Percentiles rank a stretch among this genome's conserved stretches.
Evolutionary conservation across 495 filamentous ascomycete genomes (phyloP).

Genomic region (Ascobolus immersus): DNA sequence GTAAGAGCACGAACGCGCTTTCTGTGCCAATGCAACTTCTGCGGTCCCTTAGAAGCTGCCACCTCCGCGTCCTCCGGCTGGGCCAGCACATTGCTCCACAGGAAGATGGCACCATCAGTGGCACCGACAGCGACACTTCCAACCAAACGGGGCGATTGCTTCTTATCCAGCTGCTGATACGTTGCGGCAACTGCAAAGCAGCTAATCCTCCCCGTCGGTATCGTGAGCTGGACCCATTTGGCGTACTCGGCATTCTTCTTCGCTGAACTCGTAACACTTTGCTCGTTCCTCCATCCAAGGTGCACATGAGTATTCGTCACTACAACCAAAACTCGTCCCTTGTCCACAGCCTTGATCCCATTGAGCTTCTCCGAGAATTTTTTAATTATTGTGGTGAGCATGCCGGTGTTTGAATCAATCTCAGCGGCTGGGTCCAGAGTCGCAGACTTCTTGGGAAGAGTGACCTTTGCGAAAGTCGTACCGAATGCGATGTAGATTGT

Average conservation of each 20-base stretch:
- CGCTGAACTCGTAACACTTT: conserved; percentile 24
- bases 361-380: conserved; percentile 1
- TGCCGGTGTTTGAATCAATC: no score
- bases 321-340: conserved; percentile 10
- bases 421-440: no score
- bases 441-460: no score
- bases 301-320: no score
- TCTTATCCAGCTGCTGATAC: conserved; percentile 12
- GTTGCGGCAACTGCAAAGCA: conserved; percentile 14
- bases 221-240: no score
- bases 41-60: no score
- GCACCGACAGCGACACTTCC: conserved; percentile 55
- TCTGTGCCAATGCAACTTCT: conserved; percentile 74
- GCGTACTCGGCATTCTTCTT: conserved; percentile 28
- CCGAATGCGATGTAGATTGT: no score
- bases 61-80: conserved; percentile 17
- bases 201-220: no score
- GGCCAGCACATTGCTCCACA: conserved; percentile 47
- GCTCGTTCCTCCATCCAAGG: conserved; percentile 19
- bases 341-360: conserved; percentile 2
- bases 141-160: conserved; percentile 14
- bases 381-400: conserved; percentile 12
- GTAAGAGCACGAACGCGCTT: conserved; percentile 52
- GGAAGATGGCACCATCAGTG: conserved; percentile 42
- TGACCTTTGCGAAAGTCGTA: no score